phyloP scores from a whole-genome alignment of 2,329 filamentous ascomycete genomes.

The Cryphonectria naterciae region DNA sequence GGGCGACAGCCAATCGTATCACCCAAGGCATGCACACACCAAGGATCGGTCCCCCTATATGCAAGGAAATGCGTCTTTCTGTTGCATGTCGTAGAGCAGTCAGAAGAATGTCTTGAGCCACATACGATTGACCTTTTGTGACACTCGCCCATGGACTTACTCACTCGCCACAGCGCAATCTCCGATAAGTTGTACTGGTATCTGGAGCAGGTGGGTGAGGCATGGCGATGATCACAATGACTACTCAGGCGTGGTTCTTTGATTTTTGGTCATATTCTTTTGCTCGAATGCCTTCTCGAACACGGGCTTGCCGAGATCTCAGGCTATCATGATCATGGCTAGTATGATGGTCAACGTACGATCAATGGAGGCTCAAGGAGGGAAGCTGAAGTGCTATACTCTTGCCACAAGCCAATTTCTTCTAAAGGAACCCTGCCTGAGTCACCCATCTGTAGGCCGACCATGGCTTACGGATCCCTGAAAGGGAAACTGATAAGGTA shows the following conservation, averaged over 20 bases:
- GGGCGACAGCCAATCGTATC: constrained; percentile 13
- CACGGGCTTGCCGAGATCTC: not conserved
- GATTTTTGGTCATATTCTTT: not conserved
- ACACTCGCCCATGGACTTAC: not conserved
- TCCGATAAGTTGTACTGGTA: not conserved
- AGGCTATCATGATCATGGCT: not conserved
- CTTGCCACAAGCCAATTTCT: not conserved
- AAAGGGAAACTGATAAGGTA: not conserved
- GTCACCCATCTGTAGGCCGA: too few species aligned
- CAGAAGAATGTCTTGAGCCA: not conserved
- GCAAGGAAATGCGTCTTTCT: not conserved
- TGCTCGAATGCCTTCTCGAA: not conserved
- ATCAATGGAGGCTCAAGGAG: not conserved
- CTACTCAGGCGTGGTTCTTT: not conserved
- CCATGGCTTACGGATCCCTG: not conserved
- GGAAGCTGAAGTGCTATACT: not conserved
- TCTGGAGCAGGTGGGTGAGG: not conserved
- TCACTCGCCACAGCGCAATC: not conserved
- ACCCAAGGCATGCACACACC: constrained; percentile 15
- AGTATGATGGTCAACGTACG: not conserved
- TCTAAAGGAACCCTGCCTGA: too few species aligned
- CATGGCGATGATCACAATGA: not conserved
- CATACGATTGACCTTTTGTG: not conserved
- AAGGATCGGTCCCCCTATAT: not conserved
- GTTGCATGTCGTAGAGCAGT: not conserved